Base-by-base conservation (phyloP, 805 yeast species). In the Candida succiphila region DNA sequence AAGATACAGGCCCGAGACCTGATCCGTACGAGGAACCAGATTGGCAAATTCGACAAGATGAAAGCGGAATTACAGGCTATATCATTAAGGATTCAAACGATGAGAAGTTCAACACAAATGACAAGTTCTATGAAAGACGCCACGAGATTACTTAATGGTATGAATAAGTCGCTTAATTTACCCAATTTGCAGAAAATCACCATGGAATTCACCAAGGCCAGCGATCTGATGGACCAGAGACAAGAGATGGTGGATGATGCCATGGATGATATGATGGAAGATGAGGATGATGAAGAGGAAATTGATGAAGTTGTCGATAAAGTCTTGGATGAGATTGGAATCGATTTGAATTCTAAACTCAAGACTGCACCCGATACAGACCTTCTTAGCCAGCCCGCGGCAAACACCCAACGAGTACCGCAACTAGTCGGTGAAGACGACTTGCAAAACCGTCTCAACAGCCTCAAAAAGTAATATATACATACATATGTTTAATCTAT, bases 171-270 rank as follows among this genome's bases (percentile, higher is more conserved):
- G 37, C 82, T 92, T 94, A 92, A 94, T 51, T 60, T 92, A 41
- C 96, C 95, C 1, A 94, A 84, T 45, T 62, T 92, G 39, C 80
- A 85, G 37, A 72, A 80, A 40, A 92, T 92, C 16, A 86, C 96
- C 3, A 88, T 85, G 82, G 97, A 92, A 48, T 92, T 92, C 56
- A 95, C 92, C 49, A 77, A 75, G 48, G 95, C 89, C 51, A 85
- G 83, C 57, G 98, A 94, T 52, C 63, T 94, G 46, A 92, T 92
- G 97, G 96, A 89, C 56, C 98, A 92, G 61, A 79, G 95, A 50
- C 97, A 94, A 57, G 99, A 94, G 55, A 85, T 94, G 75, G 92
- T 92, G 82, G 98, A 92, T 53, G 98, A 92, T 53, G 94, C 96
- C 15, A 80, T 92, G 47, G 99, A 92, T 52, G 96, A 89, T 54